Conservation (phyloP, 192 early-diverging fungal species). For the Umbelopsis sp. region DNA sequence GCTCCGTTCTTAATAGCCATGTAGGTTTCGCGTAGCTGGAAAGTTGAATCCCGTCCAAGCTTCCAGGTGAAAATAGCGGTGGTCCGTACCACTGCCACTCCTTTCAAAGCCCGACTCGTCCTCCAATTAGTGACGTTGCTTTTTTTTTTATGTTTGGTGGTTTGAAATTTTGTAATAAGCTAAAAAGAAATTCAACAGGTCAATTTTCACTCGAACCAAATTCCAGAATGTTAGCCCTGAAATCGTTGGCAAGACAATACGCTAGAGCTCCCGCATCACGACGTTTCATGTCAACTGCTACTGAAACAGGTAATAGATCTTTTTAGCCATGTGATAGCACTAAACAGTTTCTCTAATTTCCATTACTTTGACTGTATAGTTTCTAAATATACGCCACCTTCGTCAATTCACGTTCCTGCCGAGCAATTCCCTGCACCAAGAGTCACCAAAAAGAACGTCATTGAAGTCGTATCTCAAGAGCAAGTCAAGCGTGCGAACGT, state of each 20-base stretch:
- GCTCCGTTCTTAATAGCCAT: constrained; percentile 14
- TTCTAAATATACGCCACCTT: constrained; percentile 1
- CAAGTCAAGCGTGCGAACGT: constrained; percentile 56
- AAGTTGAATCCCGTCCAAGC: background rate
- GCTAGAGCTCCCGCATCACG: background rate
- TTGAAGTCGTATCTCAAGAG: constrained; percentile 69
- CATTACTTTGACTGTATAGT: background rate
- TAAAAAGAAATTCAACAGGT: too few species aligned
- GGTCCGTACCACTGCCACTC: background rate
- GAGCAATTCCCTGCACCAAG: constrained; percentile 7
- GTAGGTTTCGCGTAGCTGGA: background rate
- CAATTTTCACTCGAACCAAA: background rate
- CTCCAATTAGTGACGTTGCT: too few species aligned
- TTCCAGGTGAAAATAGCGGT: background rate
- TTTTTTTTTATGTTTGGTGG: too few species aligned
- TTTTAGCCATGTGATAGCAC: too few species aligned
- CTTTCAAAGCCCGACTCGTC: background rate
- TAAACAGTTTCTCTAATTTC: background rate
- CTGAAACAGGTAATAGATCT: constrained; percentile 1
- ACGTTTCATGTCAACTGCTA: constrained; percentile 11
- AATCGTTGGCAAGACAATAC: constrained; percentile 14
- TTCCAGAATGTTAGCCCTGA: constrained; percentile 10
- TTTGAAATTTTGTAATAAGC: too few species aligned
- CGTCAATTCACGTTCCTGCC: constrained; percentile 6
- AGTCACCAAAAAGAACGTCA: constrained; percentile 53